Evolutionary conservation across 2,329 filamentous ascomycete species (phyloP), one percentile per base, ranked within the genome.

Genomic region (Pyrenochaeta sp.): DNA sequence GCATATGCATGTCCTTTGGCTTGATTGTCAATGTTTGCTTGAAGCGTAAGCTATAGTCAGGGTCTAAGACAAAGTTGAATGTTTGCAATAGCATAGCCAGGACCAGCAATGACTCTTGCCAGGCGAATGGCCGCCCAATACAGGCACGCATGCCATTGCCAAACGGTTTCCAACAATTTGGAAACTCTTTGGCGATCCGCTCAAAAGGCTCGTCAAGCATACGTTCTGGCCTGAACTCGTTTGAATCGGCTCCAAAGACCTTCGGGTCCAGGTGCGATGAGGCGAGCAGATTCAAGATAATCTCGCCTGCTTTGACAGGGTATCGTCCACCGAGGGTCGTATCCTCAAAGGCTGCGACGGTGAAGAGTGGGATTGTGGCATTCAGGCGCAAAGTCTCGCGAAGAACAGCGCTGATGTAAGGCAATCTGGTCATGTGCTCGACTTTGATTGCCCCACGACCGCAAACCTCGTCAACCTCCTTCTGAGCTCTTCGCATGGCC

Each of bases 371-470:
- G 1, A 81, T 79, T 0, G 82, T 76, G 33, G 77, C 79, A 0
- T 79, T 79, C 3, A 86, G 77, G 0, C 84, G 80, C 6, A 86
- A 74, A 0, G 83, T 78, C 64, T 87, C 84, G 46, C 81, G 79
- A 15, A 85, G 66, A 3, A 63, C 43, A 1, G 54, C 59, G 14
- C 42, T 53, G 43, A 85, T 61, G 67, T 85, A 86, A 15, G 73
- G 66, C 1, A 87, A 77, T 54, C 78, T 76, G 0, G 73, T 53
- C 2, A 86, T 61, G 60, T 85, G 81, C 9, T 78, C 76, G 47
- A 78, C 62, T 0, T 64, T 66, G 15, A 85, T 62, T 9, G 76
- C 69, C 2, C 66, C 75, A 1, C 64, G 53, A 1, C 81, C 81
- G n/a, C 83, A 63, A 0, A 86, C 79, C 0, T 73, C 51, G 58